These are phyloP conservation scores for Arctium lappa DNA, from an alignment of 129 eudicot species.

Conservation along the genomic window DNA sequence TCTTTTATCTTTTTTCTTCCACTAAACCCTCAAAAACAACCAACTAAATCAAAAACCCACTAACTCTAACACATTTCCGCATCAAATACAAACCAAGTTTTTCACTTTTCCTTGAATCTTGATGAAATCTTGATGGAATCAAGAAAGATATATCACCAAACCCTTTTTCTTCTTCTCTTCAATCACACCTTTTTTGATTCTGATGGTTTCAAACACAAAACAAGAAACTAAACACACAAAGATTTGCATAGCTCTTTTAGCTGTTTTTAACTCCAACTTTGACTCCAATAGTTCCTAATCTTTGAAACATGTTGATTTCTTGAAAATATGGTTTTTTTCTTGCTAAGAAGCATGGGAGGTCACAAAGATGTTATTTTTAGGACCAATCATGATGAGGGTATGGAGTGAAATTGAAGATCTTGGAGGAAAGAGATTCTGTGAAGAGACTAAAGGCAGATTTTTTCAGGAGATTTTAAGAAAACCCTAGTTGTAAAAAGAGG, in stretches of 20 bases:
- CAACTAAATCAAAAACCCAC: constrained; percentile 14
- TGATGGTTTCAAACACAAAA: constrained; percentile 24
- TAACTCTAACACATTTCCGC: constrained; percentile 10
- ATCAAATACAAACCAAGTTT: neutral
- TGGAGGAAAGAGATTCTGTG: constrained; percentile 3
- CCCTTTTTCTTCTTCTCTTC: constrained; percentile 16
- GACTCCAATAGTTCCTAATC: constrained; percentile 29
- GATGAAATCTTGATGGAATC: neutral
- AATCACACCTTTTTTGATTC: constrained; percentile 13
- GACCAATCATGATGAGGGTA: constrained; percentile 15
- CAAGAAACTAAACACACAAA: constrained; percentile 9
- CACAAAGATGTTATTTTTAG: neutral
- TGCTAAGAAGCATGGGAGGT: neutral
- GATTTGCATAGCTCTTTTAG: constrained; percentile 34
- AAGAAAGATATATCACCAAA: constrained; percentile 6
- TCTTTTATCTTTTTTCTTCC: neutral
- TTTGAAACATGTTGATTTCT: constrained; percentile 25
- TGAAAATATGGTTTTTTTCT: neutral
- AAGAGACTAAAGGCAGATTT: neutral
- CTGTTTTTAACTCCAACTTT: neutral
- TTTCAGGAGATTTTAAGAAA: constrained; percentile 22
- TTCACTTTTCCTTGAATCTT: neutral
- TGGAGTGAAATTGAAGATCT: constrained; percentile 13
- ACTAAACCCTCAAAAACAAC: neutral
- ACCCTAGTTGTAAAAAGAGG: constrained; percentile 31